These are phyloP conservation scores for Wickerhamiella dianesei DNA, from an alignment of 805 yeast species.

Conservation along the genomic window DNA sequence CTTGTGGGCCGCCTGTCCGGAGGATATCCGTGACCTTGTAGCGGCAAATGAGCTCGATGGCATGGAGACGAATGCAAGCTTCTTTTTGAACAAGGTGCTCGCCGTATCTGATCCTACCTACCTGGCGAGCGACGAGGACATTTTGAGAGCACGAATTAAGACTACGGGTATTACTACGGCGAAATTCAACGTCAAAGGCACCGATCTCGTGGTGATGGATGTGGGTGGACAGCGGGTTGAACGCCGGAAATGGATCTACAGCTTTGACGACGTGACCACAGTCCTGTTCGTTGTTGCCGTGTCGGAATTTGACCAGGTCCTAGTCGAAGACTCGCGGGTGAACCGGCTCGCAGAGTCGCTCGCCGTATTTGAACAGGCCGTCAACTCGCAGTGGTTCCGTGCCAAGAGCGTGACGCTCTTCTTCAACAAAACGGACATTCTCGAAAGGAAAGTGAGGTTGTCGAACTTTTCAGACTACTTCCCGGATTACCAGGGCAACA, in stretches of 20 bases:
- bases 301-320: slow-evolving; percentile 81
- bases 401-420: slow-evolving; percentile 82
- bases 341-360: slow-evolving; percentile 87
- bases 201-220: slow-evolving; percentile 66
- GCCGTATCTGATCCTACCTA: slow-evolving; percentile 54
- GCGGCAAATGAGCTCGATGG: slow-evolving; percentile 56
- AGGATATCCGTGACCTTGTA: slow-evolving; percentile 33
- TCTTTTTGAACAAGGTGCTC: slow-evolving; percentile 62
- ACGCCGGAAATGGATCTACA: slow-evolving; percentile 93
- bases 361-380: slow-evolving; percentile 64
- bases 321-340: slow-evolving; percentile 79
- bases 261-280: slow-evolving; percentile 82
- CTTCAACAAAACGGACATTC: slow-evolving; percentile 74
- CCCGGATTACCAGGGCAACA: slow-evolving; percentile 62
- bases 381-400: slow-evolving; percentile 74
- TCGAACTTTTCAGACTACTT: slow-evolving; percentile 56
- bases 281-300: slow-evolving; percentile 80
- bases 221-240: slow-evolving; percentile 98
- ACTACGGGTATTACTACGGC: slow-evolving; percentile 94
- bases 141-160: slow-evolving; percentile 78
- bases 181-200: slow-evolving; percentile 48
- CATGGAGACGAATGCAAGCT: slow-evolving; percentile 67
- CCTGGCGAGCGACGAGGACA: slow-evolving; percentile 66
- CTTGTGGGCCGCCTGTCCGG: slow-evolving; percentile 41
- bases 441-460: slow-evolving; percentile 51